Percentiles rank a stretch among this genome's conserved stretches.
Evolutionary conservation across 352 stramenopile species (phyloP).

Genomic region (Thraustochytrium sp.): DNA sequence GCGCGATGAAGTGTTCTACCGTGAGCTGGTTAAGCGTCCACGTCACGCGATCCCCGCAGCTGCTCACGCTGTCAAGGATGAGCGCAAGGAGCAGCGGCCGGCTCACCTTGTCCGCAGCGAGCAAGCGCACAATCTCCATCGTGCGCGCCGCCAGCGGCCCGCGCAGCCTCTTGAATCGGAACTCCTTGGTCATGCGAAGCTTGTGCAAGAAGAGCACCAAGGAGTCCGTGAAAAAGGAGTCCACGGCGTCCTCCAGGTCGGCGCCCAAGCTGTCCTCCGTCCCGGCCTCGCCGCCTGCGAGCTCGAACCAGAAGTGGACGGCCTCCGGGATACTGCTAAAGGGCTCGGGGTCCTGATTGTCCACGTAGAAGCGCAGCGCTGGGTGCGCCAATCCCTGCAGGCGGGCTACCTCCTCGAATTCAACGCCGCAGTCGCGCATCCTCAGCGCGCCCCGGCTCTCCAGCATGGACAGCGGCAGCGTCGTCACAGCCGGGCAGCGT

Average conservation of each 20-base stretch:
- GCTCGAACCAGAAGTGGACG: background rate
- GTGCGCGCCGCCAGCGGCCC: background rate
- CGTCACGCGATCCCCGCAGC: background rate
- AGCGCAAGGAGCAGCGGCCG: background rate
- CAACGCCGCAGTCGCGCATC: background rate
- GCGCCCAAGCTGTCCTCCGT: background rate
- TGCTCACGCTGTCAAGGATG: background rate
- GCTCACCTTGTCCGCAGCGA: background rate
- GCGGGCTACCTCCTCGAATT: background rate
- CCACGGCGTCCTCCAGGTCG: background rate
- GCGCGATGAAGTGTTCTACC: background rate
- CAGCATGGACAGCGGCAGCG: background rate
- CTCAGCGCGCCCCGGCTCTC: background rate
- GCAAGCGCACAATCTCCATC: background rate
- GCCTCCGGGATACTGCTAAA: background rate
- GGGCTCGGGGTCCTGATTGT: background rate
- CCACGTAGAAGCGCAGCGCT: background rate
- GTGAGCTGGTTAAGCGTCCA: constrained; percentile 17
- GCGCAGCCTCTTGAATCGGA: background rate
- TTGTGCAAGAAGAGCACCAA: background rate
- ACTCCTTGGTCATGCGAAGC: background rate
- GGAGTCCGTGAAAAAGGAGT: background rate
- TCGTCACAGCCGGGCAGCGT: background rate
- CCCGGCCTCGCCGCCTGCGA: background rate
- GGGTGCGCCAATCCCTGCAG: background rate